Conservation (phyloP, 2,329 filamentous ascomycete genomes). For the Chaetomiaceae sp. region DNA sequence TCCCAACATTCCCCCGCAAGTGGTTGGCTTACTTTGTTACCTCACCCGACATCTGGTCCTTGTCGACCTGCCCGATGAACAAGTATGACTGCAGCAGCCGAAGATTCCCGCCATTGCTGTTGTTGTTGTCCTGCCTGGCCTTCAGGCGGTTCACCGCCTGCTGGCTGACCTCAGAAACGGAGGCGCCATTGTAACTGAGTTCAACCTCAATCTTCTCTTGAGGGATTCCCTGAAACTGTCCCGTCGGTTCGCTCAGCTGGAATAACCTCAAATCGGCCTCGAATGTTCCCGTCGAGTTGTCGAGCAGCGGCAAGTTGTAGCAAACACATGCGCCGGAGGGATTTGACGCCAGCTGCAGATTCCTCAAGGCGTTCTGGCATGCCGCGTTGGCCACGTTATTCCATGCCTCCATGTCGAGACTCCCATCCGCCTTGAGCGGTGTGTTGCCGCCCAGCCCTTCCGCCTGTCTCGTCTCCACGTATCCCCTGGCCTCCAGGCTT, state of each 20-base stretch:
- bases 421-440: constrained; percentile 39
- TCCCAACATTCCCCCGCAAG: no score
- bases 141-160: constrained; percentile 14
- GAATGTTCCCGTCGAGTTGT: constrained; percentile 65
- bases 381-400: constrained; percentile 51
- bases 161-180: constrained; percentile 42
- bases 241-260: constrained; percentile 58
- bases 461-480: constrained; percentile 24
- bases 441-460: constrained; percentile 28
- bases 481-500: constrained; percentile 18
- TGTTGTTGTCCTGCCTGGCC: constrained; percentile 16
- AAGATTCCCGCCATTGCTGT: constrained; percentile 27
- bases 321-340: constrained; percentile 74
- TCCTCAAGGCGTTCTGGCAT: constrained; percentile 54
- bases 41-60: constrained; percentile 46
- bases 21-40: constrained; percentile 56
- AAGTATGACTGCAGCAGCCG: constrained; percentile 58
- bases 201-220: constrained; percentile 51
- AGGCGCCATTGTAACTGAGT: constrained; percentile 52
- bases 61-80: constrained; percentile 66
- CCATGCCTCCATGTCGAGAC: constrained; percentile 55
- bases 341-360: constrained; percentile 58
- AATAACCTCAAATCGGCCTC: constrained; percentile 73
- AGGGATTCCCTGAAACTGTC: constrained; percentile 48
- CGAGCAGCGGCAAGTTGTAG: constrained; percentile 72